Evolutionary conservation across 2,329 filamentous ascomycete genomes (phyloP), one percentile per base, ranked within the genome.

Genomic region (Penicillium sp.): DNA sequence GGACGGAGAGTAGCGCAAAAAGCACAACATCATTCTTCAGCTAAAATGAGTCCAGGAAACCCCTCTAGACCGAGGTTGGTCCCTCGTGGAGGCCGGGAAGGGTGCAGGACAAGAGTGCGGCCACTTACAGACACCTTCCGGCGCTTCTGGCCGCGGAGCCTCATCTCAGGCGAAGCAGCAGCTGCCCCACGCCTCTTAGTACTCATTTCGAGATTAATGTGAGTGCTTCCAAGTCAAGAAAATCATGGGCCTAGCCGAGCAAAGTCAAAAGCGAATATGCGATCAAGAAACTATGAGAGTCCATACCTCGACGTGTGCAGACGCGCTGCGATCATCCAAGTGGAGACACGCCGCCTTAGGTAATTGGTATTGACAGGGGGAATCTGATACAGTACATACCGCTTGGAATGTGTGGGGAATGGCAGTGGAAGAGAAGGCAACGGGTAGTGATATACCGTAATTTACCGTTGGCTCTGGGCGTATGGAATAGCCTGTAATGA

Each of bases 91-190:
- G 30, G 19, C 40, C 35, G 42, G 51, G 33, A 6, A 51, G 30
- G 25, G 40, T 28, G 35, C 52, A 42, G 26, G 52, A 28, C 25
- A 54, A 57, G 51, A 55, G 52, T 56, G 55, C 46, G 48, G 52
- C 60, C 52, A 85, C 85, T 79, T 81, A 87, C 85, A 78, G 84
- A 80, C 61, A 83, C 70, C 77, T 84, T 86, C 75, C 83, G 80
- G 73, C 84, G 83, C 80, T 87, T 88, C 64, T 82, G 77, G 70
- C 82, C 81, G 72, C 83, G 83, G 68, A 80, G 79, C 65, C 83
- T 83, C 68, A 75, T 72, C 57, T 85, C 83, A 57, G 82, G 79
- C 67, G 78, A 79, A 66, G 78, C 79, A 64, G 77, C 76, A 69
- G 73, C 73, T 58, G 80, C 78, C 46, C 80, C 80, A 76, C 86